These are phyloP conservation scores for Calonectria hawksworthii DNA, from an alignment of 2,329 filamentous ascomycete species.

Conservation along the genomic window DNA sequence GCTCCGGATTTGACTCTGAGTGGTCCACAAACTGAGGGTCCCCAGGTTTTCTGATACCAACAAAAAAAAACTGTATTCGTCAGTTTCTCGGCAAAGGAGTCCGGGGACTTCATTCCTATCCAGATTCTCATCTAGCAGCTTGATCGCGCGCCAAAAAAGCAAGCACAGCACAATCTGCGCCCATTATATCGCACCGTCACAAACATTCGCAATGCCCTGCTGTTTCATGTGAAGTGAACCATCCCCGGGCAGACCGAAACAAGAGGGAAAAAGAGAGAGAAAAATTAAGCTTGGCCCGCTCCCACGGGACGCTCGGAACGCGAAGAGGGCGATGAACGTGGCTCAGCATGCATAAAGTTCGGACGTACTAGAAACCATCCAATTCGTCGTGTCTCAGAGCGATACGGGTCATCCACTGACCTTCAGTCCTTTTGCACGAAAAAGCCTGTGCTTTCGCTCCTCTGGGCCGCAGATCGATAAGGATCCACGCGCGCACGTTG, in stretches of 20 bases:
- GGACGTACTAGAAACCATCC: background rate
- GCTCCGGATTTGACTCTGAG: background rate
- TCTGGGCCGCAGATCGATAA: background rate
- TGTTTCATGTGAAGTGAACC: background rate
- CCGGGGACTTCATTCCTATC: background rate
- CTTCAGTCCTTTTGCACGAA: background rate
- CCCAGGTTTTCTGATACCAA: background rate
- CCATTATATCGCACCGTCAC: background rate
- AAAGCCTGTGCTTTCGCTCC: background rate
- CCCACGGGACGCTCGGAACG: background rate
- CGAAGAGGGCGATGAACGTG: background rate
- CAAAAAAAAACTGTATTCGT: background rate
- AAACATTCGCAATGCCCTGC: background rate
- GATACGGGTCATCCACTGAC: background rate
- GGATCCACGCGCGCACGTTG: background rate
- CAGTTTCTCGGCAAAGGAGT: background rate
- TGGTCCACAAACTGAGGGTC: background rate
- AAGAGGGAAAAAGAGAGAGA: background rate
- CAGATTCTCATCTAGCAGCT: background rate
- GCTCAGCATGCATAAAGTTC: background rate
- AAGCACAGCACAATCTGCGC: background rate
- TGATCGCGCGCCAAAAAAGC: background rate
- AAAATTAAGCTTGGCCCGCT: background rate
- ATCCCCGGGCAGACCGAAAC: background rate
- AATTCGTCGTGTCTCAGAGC: background rate